A percentile compares a stretch with the other conserved stretches of the same genome.
Conservation (phyloP, 2,329 filamentous ascomycete species). For the Zelopaecilomyces penicillatus region DNA sequence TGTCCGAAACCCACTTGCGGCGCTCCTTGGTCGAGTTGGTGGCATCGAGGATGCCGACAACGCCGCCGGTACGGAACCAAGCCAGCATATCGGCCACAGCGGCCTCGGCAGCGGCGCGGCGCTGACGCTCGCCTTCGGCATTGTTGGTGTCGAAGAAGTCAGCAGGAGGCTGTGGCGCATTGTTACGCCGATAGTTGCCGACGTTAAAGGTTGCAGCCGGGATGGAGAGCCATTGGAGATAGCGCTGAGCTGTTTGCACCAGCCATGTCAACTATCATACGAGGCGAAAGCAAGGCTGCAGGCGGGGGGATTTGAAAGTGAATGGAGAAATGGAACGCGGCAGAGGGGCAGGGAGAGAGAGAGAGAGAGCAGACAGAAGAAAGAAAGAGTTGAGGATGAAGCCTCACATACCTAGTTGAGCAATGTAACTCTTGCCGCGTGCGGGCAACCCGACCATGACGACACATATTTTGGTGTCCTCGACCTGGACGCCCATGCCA, state of each 20-base stretch:
- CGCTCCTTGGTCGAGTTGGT: constrained; percentile 92
- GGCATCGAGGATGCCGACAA: constrained; percentile 90
- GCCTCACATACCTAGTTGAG: constrained; percentile 70
- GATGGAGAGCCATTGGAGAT: constrained; percentile 94
- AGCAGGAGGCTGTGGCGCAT: constrained; percentile 81
- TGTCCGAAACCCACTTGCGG: constrained; percentile 82
- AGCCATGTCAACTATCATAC: too few species aligned
- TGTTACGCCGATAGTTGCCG: constrained; percentile 84
- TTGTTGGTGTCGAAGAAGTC: constrained; percentile 95
- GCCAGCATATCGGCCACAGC: constrained; percentile 88
- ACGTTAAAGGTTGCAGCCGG: constrained; percentile 95
- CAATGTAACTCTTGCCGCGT: constrained; percentile 93
- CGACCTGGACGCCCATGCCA: constrained; percentile 73
- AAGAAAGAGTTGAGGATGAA: not conserved
- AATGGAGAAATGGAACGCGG: not conserved
- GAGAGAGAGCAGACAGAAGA: not conserved
- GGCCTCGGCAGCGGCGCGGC: constrained; percentile 80
- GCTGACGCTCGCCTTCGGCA: constrained; percentile 79
- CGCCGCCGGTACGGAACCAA: constrained; percentile 77
- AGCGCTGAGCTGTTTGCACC: constrained; percentile 64
- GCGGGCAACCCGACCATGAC: constrained; percentile 98
- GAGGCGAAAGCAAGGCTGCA: too few species aligned
- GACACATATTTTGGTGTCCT: constrained; percentile 94
- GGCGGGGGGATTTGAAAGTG: not conserved
- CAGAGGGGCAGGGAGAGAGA: not conserved